Conservation (phyloP, 345 rosid genomes). For the Triadica sebifera region DNA sequence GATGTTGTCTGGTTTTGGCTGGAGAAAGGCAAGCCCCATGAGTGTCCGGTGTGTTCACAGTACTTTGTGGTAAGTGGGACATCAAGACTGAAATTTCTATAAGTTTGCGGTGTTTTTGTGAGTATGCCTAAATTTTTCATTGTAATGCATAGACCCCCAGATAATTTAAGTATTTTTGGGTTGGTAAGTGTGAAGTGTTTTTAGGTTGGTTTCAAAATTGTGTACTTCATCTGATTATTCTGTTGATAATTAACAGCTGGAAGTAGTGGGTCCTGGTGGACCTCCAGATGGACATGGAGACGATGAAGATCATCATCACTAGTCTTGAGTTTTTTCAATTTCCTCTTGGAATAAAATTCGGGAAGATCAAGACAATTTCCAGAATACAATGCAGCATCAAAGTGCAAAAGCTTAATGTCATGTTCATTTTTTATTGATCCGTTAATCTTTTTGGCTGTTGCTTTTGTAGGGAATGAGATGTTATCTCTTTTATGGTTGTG, state of each 20-base stretch:
- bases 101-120: neutral
- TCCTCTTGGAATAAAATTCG: constrained; percentile 20
- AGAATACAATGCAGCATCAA: constrained; percentile 30
- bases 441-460: constrained; percentile 28
- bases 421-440: constrained; percentile 31
- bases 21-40: constrained; percentile 76
- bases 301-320: constrained; percentile 37
- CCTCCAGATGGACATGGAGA: constrained; percentile 78
- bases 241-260: constrained; percentile 50
- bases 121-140: neutral
- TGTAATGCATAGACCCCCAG: neutral
- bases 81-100: constrained; percentile 1
- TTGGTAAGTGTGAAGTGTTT: constrained; percentile 1
- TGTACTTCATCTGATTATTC: constrained; percentile 11
- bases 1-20: constrained; percentile 99
- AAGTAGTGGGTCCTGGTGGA: constrained; percentile 92
- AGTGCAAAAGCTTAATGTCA: constrained; percentile 7
- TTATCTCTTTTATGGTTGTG: constrained; percentile 14
- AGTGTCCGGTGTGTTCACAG: constrained; percentile 86
- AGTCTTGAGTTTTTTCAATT: constrained; percentile 11
- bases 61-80: constrained; percentile 67
- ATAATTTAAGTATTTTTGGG: neutral
- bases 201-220: neutral
- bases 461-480: constrained; percentile 26
- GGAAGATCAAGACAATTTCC: constrained; percentile 41